Evolutionary conservation across 768 basidiomycete genomes (phyloP).

Genomic region (Tremella mesenterica): DNA sequence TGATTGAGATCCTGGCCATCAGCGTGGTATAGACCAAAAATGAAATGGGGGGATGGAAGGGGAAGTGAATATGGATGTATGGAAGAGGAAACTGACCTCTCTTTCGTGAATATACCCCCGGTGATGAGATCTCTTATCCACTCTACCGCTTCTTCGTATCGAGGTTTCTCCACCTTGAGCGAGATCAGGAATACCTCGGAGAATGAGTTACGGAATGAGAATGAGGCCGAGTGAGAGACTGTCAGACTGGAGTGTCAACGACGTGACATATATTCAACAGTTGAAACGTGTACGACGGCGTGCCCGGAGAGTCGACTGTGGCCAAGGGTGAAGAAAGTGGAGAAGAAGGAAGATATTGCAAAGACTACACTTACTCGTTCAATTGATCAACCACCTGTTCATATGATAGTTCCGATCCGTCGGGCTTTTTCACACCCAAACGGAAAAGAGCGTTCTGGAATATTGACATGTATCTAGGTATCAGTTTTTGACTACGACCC

Average conservation of each 20-base stretch:
- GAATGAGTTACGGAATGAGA: conserved; percentile 59
- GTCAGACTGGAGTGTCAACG: conserved; percentile 48
- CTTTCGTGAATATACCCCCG: conserved; percentile 34
- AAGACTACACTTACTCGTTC: conserved; percentile 56
- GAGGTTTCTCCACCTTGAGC: conserved; percentile 72
- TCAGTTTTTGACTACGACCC: too few species aligned
- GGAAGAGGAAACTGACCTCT: conserved; percentile 25
- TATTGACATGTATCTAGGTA: conserved; percentile 68
- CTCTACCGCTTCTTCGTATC: conserved; percentile 69
- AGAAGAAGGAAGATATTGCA: too few species aligned
- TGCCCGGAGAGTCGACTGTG: background rate
- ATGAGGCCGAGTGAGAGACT: conserved; percentile 67
- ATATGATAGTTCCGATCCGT: conserved; percentile 63
- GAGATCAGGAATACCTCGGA: conserved; percentile 64
- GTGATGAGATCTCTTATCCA: conserved; percentile 52
- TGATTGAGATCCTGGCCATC: conserved; percentile 61
- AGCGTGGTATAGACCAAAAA: background rate
- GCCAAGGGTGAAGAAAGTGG: too few species aligned
- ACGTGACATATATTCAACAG: background rate
- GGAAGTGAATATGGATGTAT: background rate
- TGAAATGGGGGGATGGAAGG: background rate
- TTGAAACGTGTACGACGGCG: too few species aligned
- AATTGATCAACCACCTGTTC: conserved; percentile 87
- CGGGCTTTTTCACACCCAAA: conserved; percentile 63
- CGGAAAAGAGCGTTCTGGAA: conserved; percentile 82